These are phyloP conservation scores for Echinosphaeria canescens DNA, from an alignment of 2,329 filamentous ascomycete genomes.

Conservation along the genomic window DNA sequence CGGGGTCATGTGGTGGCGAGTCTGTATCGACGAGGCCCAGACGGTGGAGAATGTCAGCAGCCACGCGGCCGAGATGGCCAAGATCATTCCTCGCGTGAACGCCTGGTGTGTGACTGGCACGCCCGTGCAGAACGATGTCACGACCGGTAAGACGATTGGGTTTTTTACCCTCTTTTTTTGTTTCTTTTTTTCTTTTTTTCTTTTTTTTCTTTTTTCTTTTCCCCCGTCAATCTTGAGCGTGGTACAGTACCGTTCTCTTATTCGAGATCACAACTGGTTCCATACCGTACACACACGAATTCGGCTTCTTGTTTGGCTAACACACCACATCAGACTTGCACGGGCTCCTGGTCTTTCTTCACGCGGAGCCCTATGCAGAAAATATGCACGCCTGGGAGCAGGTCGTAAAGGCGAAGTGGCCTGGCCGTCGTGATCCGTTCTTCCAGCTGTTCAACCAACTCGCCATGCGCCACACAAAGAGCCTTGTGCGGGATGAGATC, in stretches of 20 bases:
- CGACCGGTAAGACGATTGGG: slow-evolving; percentile 7
- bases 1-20: slow-evolving; percentile 71
- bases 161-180: not conserved
- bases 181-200: no score
- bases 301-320: no score
- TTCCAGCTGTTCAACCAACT: slow-evolving; percentile 46
- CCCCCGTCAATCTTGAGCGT: no score
- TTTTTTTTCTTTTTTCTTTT: not conserved
- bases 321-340: slow-evolving; percentile 35
- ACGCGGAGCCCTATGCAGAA: slow-evolving; percentile 54
- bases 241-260: not conserved
- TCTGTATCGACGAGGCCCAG: slow-evolving; percentile 62
- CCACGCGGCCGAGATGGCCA: slow-evolving; percentile 61
- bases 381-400: slow-evolving; percentile 43
- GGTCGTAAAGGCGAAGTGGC: no score
- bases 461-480: slow-evolving; percentile 71
- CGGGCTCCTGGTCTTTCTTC: slow-evolving; percentile 63
- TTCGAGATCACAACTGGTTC: slow-evolving; percentile 14
- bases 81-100: slow-evolving; percentile 61
- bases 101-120: slow-evolving; percentile 90
- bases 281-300: no score
- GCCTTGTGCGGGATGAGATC: slow-evolving; percentile 57
- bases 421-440: no score
- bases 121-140: slow-evolving; percentile 46
- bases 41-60: slow-evolving; percentile 84